These are phyloP conservation scores for Trichophyton benhamiae DNA, from an alignment of 2,329 filamentous ascomycete genomes.

Conservation along the genomic window DNA sequence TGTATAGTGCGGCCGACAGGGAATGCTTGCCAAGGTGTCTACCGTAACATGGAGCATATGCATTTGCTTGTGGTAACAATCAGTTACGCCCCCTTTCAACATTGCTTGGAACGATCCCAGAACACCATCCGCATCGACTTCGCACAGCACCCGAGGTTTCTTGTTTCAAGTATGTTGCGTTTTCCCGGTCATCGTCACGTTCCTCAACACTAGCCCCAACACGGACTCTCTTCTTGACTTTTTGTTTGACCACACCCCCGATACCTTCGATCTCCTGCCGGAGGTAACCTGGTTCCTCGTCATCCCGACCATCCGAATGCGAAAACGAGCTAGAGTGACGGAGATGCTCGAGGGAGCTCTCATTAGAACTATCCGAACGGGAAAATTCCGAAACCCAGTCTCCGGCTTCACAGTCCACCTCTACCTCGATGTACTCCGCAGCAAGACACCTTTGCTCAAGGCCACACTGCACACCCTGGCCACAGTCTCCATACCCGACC, in stretches of 20 bases:
- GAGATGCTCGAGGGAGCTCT: conserved; percentile 13
- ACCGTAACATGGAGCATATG: neutral
- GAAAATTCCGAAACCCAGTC: conserved; percentile 44
- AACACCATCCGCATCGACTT: conserved; percentile 91
- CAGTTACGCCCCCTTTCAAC: conserved; percentile 26
- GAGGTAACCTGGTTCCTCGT: conserved; percentile 55
- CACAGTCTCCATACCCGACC: conserved; percentile 76
- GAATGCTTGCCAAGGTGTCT: neutral
- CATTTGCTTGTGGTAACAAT: neutral
- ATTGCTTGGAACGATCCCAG: conserved; percentile 54
- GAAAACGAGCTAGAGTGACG: conserved; percentile 11
- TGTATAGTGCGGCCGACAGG: neutral
- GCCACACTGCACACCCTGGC: conserved; percentile 78
- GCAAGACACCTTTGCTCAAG: conserved; percentile 65
- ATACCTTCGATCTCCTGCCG: conserved; percentile 86
- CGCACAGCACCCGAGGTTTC: conserved; percentile 58
- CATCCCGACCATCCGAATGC: conserved; percentile 18
- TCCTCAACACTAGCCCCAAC: conserved; percentile 79
- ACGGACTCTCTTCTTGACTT: conserved; percentile 67
- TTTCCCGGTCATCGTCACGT: conserved; percentile 63
- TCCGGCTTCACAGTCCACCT: conserved; percentile 74
- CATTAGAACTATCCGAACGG: conserved; percentile 20
- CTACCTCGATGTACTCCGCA: conserved; percentile 64
- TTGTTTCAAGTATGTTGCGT: conserved; percentile 52
- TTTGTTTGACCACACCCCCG: conserved; percentile 76